phyloP scores from a whole-genome alignment of 2,329 filamentous ascomycete species.

The Fusarium sp. region DNA sequence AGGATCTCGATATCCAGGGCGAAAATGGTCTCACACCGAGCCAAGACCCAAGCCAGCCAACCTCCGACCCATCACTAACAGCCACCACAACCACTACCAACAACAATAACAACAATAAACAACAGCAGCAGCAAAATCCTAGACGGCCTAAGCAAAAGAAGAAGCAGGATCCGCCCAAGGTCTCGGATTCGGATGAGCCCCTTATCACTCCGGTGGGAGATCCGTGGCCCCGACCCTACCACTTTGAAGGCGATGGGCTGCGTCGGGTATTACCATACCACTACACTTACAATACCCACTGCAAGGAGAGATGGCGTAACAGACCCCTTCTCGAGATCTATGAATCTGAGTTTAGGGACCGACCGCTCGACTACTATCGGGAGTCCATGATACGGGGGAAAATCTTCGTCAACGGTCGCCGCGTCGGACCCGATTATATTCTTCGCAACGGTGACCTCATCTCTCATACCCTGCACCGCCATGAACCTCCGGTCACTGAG shows the following conservation, averaged over 20 bases:
- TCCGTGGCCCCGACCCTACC: slow-evolving; percentile 75
- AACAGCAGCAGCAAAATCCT: slow-evolving; percentile 20
- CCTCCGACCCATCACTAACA: slow-evolving; percentile 17
- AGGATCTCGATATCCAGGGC: slow-evolving; percentile 32
- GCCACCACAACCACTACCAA: slow-evolving; percentile 6
- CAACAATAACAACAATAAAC: slow-evolving; percentile 8
- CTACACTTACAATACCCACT: slow-evolving; percentile 94
- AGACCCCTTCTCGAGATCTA: slow-evolving; percentile 88
- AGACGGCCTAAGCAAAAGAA: slow-evolving; percentile 31
- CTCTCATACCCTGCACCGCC: slow-evolving; percentile 92
- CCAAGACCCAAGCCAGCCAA: slow-evolving; percentile 21
- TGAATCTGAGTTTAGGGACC: slow-evolving; percentile 89
- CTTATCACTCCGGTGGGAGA: slow-evolving; percentile 52
- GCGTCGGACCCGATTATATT: slow-evolving; percentile 73
- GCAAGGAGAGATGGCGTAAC: slow-evolving; percentile 93
- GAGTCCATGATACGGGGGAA: slow-evolving; percentile 82
- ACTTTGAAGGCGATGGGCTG: slow-evolving; percentile 79
- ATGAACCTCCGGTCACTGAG: slow-evolving; percentile 91
- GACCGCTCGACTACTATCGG: slow-evolving; percentile 87
- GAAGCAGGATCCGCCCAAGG: slow-evolving; percentile 30
- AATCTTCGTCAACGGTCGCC: slow-evolving; percentile 83
- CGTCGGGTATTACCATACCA: slow-evolving; percentile 88
- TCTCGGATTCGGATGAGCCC: slow-evolving; percentile 37
- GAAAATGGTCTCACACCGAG: slow-evolving; percentile 17
- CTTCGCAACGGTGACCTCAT: slow-evolving; percentile 91